These are phyloP conservation scores for Aeschynomene evenia DNA, from an alignment of 306 rosid species.

Conservation along the genomic window DNA sequence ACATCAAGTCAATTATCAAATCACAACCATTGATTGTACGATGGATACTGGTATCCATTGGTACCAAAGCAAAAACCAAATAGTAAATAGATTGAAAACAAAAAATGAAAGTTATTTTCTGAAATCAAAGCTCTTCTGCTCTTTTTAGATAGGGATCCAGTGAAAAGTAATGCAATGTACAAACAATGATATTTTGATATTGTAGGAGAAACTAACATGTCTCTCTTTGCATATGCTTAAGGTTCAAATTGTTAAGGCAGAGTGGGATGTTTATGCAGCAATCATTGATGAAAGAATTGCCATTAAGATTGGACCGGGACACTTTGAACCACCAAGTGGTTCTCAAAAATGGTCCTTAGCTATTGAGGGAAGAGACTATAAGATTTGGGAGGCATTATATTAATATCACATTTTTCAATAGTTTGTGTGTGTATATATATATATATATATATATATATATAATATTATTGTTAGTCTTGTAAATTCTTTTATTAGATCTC, in stretches of 20 bases:
- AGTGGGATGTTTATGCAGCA: conserved; percentile 80
- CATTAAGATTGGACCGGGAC: conserved; percentile 86
- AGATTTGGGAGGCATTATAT: conserved; percentile 69
- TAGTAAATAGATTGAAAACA: too few relatives aligned
- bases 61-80: too few relatives aligned
- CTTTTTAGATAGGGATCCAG: not conserved
- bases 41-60: too few relatives aligned
- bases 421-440: not conserved
- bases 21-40: too few relatives aligned
- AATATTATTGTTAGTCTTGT: too few relatives aligned
- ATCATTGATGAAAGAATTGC: conserved; percentile 58
- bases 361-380: conserved; percentile 64
- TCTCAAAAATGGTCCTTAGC: conserved; percentile 52
- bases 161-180: not conserved
- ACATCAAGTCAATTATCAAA: too few relatives aligned
- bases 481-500: too few relatives aligned
- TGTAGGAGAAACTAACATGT: conserved; percentile 1
- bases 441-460: too few relatives aligned
- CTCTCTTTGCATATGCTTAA: conserved; percentile 24
- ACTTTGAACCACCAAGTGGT: conserved; percentile 61
- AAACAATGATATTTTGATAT: not conserved
- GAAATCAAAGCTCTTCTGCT: too few relatives aligned
- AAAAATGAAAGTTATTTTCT: too few relatives aligned
- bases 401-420: not conserved
- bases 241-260: conserved; percentile 61